phyloP scores from a whole-genome alignment of 2,329 filamentous ascomycete genomes.

The Emydomyces testavorans region DNA sequence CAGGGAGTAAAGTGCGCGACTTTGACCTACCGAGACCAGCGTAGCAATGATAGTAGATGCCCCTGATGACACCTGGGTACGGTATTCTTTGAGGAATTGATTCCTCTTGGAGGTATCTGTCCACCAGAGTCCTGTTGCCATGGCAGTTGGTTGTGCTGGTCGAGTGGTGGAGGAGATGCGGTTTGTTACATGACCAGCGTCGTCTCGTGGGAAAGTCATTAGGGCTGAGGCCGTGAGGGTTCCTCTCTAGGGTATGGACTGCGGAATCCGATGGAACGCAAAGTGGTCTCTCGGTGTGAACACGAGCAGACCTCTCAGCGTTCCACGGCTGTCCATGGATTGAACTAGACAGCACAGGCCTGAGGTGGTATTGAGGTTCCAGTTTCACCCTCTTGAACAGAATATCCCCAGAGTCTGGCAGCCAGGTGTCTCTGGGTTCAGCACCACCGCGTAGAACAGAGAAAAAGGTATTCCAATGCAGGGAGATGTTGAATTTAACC shows the following conservation, averaged over 20 bases:
- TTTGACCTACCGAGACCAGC: constrained; percentile 34
- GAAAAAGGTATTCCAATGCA: neutral
- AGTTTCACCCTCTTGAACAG: neutral
- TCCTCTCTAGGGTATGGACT: constrained; percentile 24
- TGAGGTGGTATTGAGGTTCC: neutral
- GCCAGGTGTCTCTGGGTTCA: neutral
- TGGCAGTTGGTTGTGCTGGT: constrained; percentile 22
- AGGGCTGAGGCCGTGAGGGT: neutral
- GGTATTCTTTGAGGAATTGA: constrained; percentile 36
- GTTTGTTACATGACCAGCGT: constrained; percentile 29
- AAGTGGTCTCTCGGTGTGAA: constrained; percentile 39
- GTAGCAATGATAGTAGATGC: constrained; percentile 37
- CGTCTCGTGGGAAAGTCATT: constrained; percentile 17
- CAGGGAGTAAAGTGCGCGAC: neutral
- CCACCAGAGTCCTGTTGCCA: constrained; percentile 26
- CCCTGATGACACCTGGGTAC: constrained; percentile 37
- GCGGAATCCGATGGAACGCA: constrained; percentile 43
- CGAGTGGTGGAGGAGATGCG: constrained; percentile 23
- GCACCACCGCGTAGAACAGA: neutral
- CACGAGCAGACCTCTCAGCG: constrained; percentile 41
- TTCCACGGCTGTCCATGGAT: constrained; percentile 39
- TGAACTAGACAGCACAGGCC: neutral
- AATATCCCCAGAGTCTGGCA: neutral
- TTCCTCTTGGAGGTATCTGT: constrained; percentile 33
- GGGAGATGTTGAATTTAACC: neutral